phyloP scores from a whole-genome alignment of 768 basidiomycete genomes.

The Tricholoma sp. region DNA sequence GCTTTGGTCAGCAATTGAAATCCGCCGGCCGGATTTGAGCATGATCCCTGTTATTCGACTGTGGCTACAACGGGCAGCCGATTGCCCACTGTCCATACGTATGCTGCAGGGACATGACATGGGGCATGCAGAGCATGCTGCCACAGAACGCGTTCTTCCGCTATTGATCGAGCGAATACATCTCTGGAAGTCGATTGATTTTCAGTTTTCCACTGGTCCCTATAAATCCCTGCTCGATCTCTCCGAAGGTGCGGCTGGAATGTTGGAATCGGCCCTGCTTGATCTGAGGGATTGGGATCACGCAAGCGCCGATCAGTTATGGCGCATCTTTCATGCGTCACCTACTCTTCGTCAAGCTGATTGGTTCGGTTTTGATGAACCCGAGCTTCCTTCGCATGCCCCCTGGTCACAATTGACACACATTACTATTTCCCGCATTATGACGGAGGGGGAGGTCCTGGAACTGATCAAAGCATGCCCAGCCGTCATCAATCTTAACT shows the following conservation, averaged over 20 bases:
- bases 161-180: neutral
- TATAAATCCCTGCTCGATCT: neutral
- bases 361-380: neutral
- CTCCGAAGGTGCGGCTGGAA: neutral
- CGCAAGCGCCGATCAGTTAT: constrained; percentile 2
- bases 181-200: neutral
- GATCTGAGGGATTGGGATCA: constrained; percentile 2
- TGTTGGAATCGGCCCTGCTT: neutral
- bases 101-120: neutral
- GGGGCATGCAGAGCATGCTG: neutral
- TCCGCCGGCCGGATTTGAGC: neutral
- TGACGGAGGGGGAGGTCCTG: neutral
- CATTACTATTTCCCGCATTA: neutral
- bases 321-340: neutral
- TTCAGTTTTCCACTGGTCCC: neutral
- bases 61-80: neutral
- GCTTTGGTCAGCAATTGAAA: no score
- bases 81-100: neutral
- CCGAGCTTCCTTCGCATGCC: neutral
- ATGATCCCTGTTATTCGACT: neutral
- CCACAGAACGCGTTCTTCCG: neutral
- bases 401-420: constrained; percentile 3
- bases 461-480: neutral
- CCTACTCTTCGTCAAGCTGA: neutral
- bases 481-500: neutral